A percentile compares a stretch with the other conserved stretches of the same genome.
Evolutionary conservation across 805 yeast species (phyloP).

Genomic region (Teunomyces funiuensis): DNA sequence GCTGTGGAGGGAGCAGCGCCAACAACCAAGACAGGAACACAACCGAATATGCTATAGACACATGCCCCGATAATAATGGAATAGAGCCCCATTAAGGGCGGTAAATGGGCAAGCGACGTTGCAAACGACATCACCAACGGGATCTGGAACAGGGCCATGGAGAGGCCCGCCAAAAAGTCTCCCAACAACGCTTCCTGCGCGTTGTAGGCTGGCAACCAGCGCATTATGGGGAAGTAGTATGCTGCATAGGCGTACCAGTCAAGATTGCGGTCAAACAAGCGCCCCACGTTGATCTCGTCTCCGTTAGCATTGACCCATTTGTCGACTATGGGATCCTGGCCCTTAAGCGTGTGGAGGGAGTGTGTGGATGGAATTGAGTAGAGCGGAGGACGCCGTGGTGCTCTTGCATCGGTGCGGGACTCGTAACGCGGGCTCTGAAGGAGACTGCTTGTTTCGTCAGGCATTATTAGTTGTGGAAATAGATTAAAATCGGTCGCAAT

Average conservation of each 20-base stretch:
- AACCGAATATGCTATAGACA: slow-evolving; percentile 74
- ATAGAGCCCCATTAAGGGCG: slow-evolving; percentile 75
- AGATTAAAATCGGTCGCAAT: too few relatives aligned
- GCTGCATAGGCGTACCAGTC: slow-evolving; percentile 27
- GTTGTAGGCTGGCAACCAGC: slow-evolving; percentile 31
- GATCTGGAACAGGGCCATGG: slow-evolving; percentile 35
- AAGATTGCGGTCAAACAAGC: slow-evolving; percentile 13
- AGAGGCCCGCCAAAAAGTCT: slow-evolving; percentile 32
- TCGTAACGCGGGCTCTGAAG: not conserved
- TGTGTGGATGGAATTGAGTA: slow-evolving; percentile 27
- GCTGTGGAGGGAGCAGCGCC: slow-evolving; percentile 93
- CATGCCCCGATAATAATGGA: slow-evolving; percentile 77
- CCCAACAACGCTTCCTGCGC: slow-evolving; percentile 18
- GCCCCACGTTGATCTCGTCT: slow-evolving; percentile 10
- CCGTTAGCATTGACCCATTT: slow-evolving; percentile 7
- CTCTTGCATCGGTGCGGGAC: not conserved
- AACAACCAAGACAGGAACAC: slow-evolving; percentile 86
- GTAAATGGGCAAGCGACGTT: slow-evolving; percentile 78
- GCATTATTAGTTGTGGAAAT: too few relatives aligned
- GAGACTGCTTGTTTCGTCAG: slow-evolving; percentile 1
- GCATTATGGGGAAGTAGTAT: slow-evolving; percentile 31
- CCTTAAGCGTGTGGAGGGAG: slow-evolving; percentile 13
- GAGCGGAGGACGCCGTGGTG: slow-evolving; percentile 23
- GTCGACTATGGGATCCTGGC: slow-evolving; percentile 18
- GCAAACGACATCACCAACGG: slow-evolving; percentile 67